These are phyloP conservation scores for Penicillium sp. DNA, from an alignment of 2,329 filamentous ascomycete species.

Conservation along the genomic window DNA sequence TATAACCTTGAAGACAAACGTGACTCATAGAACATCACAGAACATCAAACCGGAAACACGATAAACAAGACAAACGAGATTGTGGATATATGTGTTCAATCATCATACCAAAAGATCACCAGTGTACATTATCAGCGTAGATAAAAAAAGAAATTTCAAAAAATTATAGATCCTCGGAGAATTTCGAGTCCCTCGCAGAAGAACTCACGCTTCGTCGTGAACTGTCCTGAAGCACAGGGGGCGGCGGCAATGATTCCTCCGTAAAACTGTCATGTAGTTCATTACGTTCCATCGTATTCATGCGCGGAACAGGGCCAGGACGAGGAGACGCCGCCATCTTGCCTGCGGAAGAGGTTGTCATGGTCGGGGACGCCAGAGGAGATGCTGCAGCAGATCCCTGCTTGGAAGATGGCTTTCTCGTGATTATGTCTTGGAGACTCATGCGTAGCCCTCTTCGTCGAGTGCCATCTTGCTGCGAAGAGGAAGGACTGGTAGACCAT, in stretches of 20 bases:
- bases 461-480: not conserved
- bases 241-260: slow-evolving; percentile 28
- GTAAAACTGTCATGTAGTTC: slow-evolving; percentile 26
- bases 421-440: slow-evolving; percentile 26
- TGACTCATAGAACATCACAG: not conserved
- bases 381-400: slow-evolving; percentile 18
- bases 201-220: slow-evolving; percentile 21
- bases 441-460: slow-evolving; percentile 21
- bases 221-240: slow-evolving; percentile 21
- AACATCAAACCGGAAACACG: not conserved
- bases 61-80: not conserved
- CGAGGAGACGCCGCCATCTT: slow-evolving; percentile 14
- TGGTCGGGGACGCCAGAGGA: slow-evolving; percentile 7
- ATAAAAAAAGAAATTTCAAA: not conserved
- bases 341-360: slow-evolving; percentile 8
- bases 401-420: slow-evolving; percentile 19
- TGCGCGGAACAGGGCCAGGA: slow-evolving; percentile 11
- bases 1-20: not conserved
- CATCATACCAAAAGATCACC: not conserved
- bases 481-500: not conserved
- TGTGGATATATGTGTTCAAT: not conserved
- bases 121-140: not conserved
- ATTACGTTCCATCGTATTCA: slow-evolving; percentile 19
- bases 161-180: slow-evolving; percentile 34
- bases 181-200: slow-evolving; percentile 29